A percentile compares a stretch with the other conserved stretches of the same genome.
Conservation (phyloP, 768 basidiomycete species). For the Leccinum arenicola region DNA sequence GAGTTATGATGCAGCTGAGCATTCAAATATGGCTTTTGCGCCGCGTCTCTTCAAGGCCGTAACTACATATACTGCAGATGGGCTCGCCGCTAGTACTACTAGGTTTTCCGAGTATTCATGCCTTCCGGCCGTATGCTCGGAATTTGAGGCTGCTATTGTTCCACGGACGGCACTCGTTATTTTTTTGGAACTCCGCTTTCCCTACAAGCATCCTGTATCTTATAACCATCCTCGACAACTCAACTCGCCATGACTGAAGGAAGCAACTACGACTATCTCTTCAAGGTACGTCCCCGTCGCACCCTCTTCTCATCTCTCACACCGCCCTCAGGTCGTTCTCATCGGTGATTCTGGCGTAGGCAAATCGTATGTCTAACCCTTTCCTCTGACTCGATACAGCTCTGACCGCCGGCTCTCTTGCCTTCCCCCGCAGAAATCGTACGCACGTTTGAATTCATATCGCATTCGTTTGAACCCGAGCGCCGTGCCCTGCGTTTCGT, state of each 20-base stretch:
- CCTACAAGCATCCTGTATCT: background rate
- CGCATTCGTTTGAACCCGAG: background rate
- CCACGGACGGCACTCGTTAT: background rate
- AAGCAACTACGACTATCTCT: conserved; percentile 97
- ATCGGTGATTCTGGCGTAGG: conserved; percentile 84
- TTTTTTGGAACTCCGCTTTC: conserved; percentile 32
- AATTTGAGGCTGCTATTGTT: background rate
- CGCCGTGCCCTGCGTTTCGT: background rate
- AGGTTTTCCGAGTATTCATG: background rate
- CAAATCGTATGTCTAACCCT: background rate
- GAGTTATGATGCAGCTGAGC: background rate
- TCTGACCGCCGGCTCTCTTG: background rate
- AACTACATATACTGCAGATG: background rate
- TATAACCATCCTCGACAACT: conserved; percentile 12
- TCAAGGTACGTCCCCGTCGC: conserved; percentile 67
- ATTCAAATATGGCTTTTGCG: background rate
- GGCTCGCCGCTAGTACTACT: too few species aligned
- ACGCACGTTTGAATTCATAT: conserved; percentile 7
- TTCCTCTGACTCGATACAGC: background rate
- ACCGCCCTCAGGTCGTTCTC: conserved; percentile 79
- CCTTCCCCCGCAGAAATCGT: conserved; percentile 32
- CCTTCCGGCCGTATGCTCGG: background rate
- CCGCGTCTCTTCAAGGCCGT: background rate
- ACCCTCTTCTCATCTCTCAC: background rate
- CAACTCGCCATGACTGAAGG: conserved; percentile 72